These are phyloP conservation scores for Ceratocystiopsis minuta DNA, from an alignment of 2,329 filamentous ascomycete genomes.

Conservation along the genomic window DNA sequence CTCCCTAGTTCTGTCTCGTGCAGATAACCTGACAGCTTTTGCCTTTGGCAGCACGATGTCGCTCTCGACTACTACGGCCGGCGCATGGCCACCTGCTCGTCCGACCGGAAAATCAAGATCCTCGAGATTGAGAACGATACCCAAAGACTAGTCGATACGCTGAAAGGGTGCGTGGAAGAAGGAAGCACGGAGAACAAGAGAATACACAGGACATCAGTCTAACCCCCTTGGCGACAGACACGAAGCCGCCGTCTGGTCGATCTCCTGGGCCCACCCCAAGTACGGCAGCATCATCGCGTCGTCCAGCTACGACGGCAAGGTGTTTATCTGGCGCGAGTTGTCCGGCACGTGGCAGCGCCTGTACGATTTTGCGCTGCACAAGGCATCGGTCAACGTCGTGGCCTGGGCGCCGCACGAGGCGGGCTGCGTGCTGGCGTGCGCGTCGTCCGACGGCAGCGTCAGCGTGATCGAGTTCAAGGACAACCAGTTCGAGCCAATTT, in stretches of 20 bases:
- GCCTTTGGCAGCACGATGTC: slow-evolving; percentile 60
- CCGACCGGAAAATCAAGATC: slow-evolving; percentile 97
- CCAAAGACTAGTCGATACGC: slow-evolving; percentile 75
- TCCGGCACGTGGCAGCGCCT: slow-evolving; percentile 61
- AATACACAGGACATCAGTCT: not conserved
- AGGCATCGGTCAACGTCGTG: slow-evolving; percentile 90
- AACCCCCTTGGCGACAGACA: slow-evolving; percentile 37
- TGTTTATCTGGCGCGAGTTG: slow-evolving; percentile 95
- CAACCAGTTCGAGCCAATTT: slow-evolving; percentile 62
- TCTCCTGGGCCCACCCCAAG: slow-evolving; percentile 95
- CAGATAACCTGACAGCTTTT: slow-evolving; percentile 4
- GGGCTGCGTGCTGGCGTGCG: slow-evolving; percentile 85
- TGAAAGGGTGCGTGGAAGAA: slow-evolving; percentile 59
- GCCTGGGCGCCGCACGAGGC: slow-evolving; percentile 95
- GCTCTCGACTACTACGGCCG: slow-evolving; percentile 97
- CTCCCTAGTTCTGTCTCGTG: not conserved
- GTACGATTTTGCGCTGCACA: slow-evolving; percentile 86
- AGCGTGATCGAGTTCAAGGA: slow-evolving; percentile 94
- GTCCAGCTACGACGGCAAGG: slow-evolving; percentile 91
- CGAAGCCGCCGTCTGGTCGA: slow-evolving; percentile 94
- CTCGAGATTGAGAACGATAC: slow-evolving; percentile 92
- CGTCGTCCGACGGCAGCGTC: slow-evolving; percentile 83
- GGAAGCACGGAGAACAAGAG: no score
- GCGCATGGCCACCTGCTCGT: slow-evolving; percentile 89
- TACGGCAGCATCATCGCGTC: slow-evolving; percentile 96